phyloP scores from a whole-genome alignment of 345 rosid species.

The Acer saccharum region DNA sequence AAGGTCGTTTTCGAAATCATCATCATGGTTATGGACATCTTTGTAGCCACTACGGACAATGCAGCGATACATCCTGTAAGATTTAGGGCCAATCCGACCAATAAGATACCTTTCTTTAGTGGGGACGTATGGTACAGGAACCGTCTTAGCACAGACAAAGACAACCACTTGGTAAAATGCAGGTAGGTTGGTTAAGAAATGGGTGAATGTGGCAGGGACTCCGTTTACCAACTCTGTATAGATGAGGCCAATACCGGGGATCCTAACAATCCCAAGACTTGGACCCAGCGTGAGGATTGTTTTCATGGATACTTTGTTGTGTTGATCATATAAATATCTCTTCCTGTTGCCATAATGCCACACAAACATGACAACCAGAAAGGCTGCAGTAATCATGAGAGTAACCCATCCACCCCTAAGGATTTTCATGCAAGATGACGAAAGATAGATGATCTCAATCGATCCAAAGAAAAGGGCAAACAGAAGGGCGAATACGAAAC shows the following conservation, averaged over 20 bases:
- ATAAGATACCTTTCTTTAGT: conserved; percentile 82
- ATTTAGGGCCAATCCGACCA: conserved; percentile 90
- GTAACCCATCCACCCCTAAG: conserved; percentile 83
- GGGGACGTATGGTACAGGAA: conserved; percentile 82
- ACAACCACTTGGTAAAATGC: conserved; percentile 92
- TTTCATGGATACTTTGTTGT: conserved; percentile 83
- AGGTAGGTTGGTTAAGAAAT: conserved; percentile 80
- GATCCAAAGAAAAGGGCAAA: conserved; percentile 66
- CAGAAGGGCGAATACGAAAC: conserved; percentile 46
- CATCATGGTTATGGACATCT: conserved; percentile 69
- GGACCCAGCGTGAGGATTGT: conserved; percentile 77
- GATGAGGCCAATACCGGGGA: conserved; percentile 92
- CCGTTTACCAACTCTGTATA: conserved; percentile 81
- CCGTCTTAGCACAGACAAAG: conserved; percentile 81
- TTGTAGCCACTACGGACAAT: conserved; percentile 86
- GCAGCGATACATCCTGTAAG: conserved; percentile 87
- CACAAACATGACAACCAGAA: conserved; percentile 56
- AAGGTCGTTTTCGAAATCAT: conserved; percentile 79
- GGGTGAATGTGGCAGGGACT: conserved; percentile 79
- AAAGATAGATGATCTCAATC: conserved; percentile 66
- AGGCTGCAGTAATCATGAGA: conserved; percentile 57
- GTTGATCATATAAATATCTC: conserved; percentile 77
- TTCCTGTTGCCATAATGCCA: conserved; percentile 87
- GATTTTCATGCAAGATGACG: conserved; percentile 60
- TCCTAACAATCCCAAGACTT: conserved; percentile 82